Percentiles rank a stretch among this genome's conserved stretches.
Conservation (phyloP, 305 asterid species). For the Coffea humblotiana region DNA sequence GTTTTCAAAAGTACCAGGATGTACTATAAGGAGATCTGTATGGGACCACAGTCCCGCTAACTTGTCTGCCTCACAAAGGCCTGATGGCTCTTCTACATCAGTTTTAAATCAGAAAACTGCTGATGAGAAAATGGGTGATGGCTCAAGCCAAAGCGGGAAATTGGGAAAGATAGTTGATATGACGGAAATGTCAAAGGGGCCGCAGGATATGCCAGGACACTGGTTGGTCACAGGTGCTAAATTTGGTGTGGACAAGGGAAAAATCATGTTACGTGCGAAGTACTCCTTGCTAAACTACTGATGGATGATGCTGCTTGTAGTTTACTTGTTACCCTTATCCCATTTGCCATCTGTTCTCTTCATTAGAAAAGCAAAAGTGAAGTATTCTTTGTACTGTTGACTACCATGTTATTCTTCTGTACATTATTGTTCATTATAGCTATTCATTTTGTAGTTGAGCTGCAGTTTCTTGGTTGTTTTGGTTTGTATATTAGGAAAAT, state of each 20-base stretch:
- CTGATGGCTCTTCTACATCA: slow-evolving; percentile 68
- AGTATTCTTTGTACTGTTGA: slow-evolving; percentile 29
- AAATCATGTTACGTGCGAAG: slow-evolving; percentile 75
- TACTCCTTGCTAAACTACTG: slow-evolving; percentile 88
- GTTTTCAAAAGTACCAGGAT: slow-evolving; percentile 95
- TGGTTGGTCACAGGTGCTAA: slow-evolving; percentile 98
- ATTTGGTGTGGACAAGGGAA: slow-evolving; percentile 96
- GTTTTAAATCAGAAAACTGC: slow-evolving; percentile 31
- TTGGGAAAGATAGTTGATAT: slow-evolving; percentile 83
- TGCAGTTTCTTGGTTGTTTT: slow-evolving; percentile 7
- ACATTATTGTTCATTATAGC: slow-evolving; percentile 24
- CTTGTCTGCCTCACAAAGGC: slow-evolving; percentile 42
- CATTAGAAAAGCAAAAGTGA: slow-evolving; percentile 6
- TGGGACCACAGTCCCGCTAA: slow-evolving; percentile 97
- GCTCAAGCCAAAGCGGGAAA: slow-evolving; percentile 61
- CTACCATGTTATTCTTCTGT: slow-evolving; percentile 29
- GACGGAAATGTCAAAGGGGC: slow-evolving; percentile 96
- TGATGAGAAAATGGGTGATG: slow-evolving; percentile 48
- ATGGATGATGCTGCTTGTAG: slow-evolving; percentile 15
- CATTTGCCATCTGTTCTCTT: neutral
- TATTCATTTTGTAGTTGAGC: slow-evolving; percentile 18
- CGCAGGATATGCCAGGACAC: slow-evolving; percentile 95
- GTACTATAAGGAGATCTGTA: slow-evolving; percentile 92
- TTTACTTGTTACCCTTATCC: neutral
- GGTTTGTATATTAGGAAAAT: neutral